Conservation (phyloP, 2,329 filamentous ascomycete species). For the Thermoascus crustaceus region DNA sequence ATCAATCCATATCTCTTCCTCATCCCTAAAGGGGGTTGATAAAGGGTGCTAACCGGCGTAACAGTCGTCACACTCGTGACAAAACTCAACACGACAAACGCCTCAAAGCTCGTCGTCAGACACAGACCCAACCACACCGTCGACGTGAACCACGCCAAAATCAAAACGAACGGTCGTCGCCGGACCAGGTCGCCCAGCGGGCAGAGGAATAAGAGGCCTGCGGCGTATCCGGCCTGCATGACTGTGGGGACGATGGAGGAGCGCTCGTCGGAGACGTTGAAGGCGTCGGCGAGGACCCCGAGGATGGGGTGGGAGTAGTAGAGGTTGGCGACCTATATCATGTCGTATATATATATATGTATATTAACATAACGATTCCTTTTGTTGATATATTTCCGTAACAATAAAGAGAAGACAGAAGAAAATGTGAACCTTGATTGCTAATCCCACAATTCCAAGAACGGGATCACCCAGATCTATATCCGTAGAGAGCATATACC, state of each 20-base stretch:
- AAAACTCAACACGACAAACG: conserved; percentile 64
- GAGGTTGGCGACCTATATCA: conserved; percentile 66
- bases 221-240: conserved; percentile 71
- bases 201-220: conserved; percentile 64
- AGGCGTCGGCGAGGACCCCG: conserved; percentile 64
- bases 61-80: conserved; percentile 70
- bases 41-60: conserved; percentile 47
- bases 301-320: conserved; percentile 77
- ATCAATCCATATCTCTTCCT: no score
- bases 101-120: conserved; percentile 54
- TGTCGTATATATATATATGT: conserved; percentile 29
- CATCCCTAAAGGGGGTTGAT: background rate
- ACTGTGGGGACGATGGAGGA: conserved; percentile 63
- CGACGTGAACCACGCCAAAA: conserved; percentile 59
- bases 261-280: conserved; percentile 60
- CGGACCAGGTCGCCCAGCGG: conserved; percentile 64
- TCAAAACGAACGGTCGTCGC: conserved; percentile 61
- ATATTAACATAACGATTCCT: background rate
- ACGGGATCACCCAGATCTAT: no score
- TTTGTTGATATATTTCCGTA: background rate
- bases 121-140: conserved; percentile 62
- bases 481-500: no score
- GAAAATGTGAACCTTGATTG: no score
- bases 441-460: no score
- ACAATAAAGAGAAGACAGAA: conserved; percentile 4